Evolutionary conservation across 768 basidiomycete species (phyloP).

Genomic region (Kwoniella dejecticola): DNA sequence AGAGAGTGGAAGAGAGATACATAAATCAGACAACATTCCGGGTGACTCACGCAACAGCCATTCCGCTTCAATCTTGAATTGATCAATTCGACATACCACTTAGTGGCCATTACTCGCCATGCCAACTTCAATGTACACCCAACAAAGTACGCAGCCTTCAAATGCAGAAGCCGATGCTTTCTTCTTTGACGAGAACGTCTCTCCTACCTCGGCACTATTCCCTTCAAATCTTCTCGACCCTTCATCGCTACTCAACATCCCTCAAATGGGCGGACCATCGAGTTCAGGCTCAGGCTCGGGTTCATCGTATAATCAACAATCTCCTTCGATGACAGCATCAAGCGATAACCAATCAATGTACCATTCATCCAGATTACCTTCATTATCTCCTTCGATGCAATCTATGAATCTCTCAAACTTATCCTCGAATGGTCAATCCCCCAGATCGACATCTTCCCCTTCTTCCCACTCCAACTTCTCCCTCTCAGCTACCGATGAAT

Average conservation of each 20-base stretch:
- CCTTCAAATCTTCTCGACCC: slow-evolving; percentile 25
- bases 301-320: slow-evolving; percentile 3
- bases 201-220: slow-evolving; percentile 26
- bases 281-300: no score
- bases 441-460: slow-evolving; percentile 39
- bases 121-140: slow-evolving; percentile 18
- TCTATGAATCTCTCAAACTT: slow-evolving; percentile 11
- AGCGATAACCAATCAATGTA: background rate
- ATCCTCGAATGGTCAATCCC: slow-evolving; percentile 26
- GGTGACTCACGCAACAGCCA: no score
- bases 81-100: no score
- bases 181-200: slow-evolving; percentile 24
- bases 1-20: no score
- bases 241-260: slow-evolving; percentile 18
- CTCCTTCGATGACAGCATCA: slow-evolving; percentile 11
- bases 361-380: slow-evolving; percentile 31
- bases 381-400: slow-evolving; percentile 30
- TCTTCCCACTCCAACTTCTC: slow-evolving; percentile 33
- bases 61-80: no score
- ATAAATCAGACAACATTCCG: no score
- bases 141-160: background rate
- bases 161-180: slow-evolving; percentile 11
- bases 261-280: background rate
- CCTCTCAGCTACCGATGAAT: slow-evolving; percentile 31
- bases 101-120: background rate